Conservation (phyloP, 2,329 filamentous ascomycete genomes). For the Botryotinia convoluta region DNA sequence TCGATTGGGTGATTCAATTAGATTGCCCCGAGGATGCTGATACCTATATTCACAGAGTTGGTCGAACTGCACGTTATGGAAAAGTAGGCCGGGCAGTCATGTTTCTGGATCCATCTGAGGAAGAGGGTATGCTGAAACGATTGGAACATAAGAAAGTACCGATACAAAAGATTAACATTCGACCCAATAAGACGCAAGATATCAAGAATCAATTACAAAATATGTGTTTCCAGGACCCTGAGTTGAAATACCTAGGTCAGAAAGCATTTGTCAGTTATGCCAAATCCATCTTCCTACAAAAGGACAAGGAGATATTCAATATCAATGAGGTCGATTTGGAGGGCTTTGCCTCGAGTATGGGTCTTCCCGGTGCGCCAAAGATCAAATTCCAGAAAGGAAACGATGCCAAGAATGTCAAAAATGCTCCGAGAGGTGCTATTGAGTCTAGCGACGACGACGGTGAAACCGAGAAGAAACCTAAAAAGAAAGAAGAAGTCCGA, state of each 20-base stretch:
- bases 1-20: constrained; percentile 99
- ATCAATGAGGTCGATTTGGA: constrained; percentile 81
- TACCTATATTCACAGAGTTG: constrained; percentile 96
- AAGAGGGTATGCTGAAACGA: constrained; percentile 82
- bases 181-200: constrained; percentile 82
- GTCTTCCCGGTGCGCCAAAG: constrained; percentile 84
- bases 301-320: constrained; percentile 88
- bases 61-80: constrained; percentile 90
- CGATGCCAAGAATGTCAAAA: constrained; percentile 83
- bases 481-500: constrained; percentile 71
- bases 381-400: constrained; percentile 93
- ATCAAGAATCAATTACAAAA: constrained; percentile 85
- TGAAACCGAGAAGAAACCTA: constrained; percentile 53
- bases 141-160: constrained; percentile 88
- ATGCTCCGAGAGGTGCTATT: constrained; percentile 68
- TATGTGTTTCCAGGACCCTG: constrained; percentile 92
- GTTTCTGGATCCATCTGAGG: constrained; percentile 89
- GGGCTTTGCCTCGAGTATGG: constrained; percentile 79
- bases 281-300: constrained; percentile 80
- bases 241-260: constrained; percentile 91
- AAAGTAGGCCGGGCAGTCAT: constrained; percentile 82
- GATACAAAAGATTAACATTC: constrained; percentile 80
- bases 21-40: constrained; percentile 96
- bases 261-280: constrained; percentile 94
- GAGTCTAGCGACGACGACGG: constrained; percentile 58